Base-by-base conservation (phyloP, 108 stramenopile species). In the Mayamaea pseudoterrestris region DNA sequence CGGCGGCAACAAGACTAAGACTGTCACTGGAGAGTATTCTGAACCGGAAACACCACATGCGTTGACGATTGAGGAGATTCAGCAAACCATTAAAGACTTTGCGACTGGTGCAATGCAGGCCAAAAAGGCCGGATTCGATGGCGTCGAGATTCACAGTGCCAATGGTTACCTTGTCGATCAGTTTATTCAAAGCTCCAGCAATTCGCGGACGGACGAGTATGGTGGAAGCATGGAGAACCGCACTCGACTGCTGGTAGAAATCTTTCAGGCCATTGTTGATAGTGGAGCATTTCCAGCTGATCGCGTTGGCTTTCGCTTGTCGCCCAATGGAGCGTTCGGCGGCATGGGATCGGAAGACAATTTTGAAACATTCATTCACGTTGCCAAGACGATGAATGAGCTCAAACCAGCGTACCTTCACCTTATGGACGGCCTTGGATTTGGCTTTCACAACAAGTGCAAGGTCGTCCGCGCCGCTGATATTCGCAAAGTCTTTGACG, bases 361-460 rank as follows among this genome's bases (percentile, higher is more conserved):
- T 61, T 5, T 50, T 27, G 67, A 59, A 35, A 51, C 51, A 36
- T 80, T 80, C 53, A 26, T 53, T 8, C 59, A 58, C 48, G 53
- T 71, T 8, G 67, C 73, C 43, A 50, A 63, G 35, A 18, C 47
- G 8, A 50, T 79, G 61, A 66, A 58, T 30, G 35, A 66, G 41
- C 71, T 63, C 56, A 45, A 54, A 12, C 30, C 76, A 39, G 85
- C 73, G 12, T 75, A 73, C 30, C 17, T 81, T 26, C 76, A 80
- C 44, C 26, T 88, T 36, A 88, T 83, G 80, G 80, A 83, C 47
- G 77, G 80, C 31, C 31, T 62, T 4, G 74, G 74, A 14, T 81
- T 80, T 41, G 85, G 85, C 27, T 76, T 44, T 35, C 85, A 87
- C 47, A 57, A 58, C 23, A 40, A 55, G 40, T 57, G 60, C 41